phyloP scores from a whole-genome alignment of 2,329 filamentous ascomycete species.

The Aureobasidium namibiae region DNA sequence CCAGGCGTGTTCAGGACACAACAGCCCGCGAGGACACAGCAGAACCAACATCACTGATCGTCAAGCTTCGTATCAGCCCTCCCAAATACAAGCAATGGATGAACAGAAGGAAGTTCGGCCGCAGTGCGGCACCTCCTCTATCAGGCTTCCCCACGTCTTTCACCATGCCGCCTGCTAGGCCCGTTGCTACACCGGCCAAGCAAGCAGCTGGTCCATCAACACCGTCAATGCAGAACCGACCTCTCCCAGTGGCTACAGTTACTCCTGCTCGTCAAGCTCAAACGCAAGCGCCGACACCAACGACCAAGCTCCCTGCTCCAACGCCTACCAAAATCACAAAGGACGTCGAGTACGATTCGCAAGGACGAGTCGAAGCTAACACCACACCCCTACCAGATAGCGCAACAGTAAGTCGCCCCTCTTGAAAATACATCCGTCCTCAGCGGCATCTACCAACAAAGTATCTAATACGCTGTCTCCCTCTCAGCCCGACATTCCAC shows the following conservation, averaged over 20 bases:
- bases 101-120: conserved; percentile 43
- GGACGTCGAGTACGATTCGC: conserved; percentile 22
- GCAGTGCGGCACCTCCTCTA: conserved; percentile 21
- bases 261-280: conserved; percentile 2
- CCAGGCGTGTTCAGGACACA: conserved; percentile 49
- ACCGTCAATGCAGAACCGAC: conserved; percentile 12
- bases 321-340: conserved; percentile 22
- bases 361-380: conserved; percentile 59
- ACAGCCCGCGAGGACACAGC: conserved; percentile 68
- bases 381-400: conserved; percentile 52
- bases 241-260: conserved; percentile 3
- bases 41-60: conserved; percentile 65
- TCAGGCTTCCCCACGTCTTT: conserved; percentile 34
- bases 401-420: conserved; percentile 50
- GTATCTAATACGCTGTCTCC: no score
- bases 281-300: neutral
- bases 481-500: conserved; percentile 70
- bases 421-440: no score
- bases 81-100: conserved; percentile 63
- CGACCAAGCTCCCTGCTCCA: conserved; percentile 17
- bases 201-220: conserved; percentile 16
- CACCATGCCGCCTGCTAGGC: conserved; percentile 38
- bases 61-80: conserved; percentile 66
- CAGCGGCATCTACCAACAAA: no score
- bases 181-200: conserved; percentile 37